Conservation (phyloP, 345 rosid genomes). For the Cardamine chenopodiifolia region DNA sequence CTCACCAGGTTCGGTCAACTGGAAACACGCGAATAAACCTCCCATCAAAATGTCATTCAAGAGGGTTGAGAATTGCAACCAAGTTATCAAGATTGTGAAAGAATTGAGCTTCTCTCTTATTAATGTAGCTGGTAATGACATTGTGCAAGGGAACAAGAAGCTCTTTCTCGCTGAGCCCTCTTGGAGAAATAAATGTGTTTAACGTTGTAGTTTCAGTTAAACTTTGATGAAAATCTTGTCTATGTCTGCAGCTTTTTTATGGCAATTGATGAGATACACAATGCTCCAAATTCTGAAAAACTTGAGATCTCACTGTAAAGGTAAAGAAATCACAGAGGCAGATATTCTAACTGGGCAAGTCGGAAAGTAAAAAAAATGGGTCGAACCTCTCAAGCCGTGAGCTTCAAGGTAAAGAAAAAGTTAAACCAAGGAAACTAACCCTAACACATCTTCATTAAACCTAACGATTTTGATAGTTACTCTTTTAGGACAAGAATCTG, state of each 20-base stretch:
- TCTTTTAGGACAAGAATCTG: constrained; percentile 66
- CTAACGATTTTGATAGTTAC: not conserved
- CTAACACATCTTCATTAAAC: not conserved
- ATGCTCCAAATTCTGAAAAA: constrained; percentile 86
- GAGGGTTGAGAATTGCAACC: constrained; percentile 90
- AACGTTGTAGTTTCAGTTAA: not conserved
- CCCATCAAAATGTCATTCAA: constrained; percentile 94
- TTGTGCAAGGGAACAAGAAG: constrained; percentile 91
- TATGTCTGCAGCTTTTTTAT: constrained; percentile 66
- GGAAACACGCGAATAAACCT: constrained; percentile 84
- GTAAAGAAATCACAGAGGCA: constrained; percentile 78
- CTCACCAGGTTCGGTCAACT: constrained; percentile 68
- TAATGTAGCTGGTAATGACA: constrained; percentile 84
- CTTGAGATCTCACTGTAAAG: constrained; percentile 74
- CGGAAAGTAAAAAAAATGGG: constrained; percentile 69
- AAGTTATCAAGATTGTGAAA: constrained; percentile 77
- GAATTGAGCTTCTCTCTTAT: constrained; percentile 77
- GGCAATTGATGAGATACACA: constrained; percentile 90
- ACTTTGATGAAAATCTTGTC: not conserved
- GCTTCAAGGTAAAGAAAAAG: constrained; percentile 72
- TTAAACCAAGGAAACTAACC: not conserved
- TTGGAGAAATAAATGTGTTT: not conserved
- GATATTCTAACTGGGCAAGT: constrained; percentile 90
- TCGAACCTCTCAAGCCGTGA: constrained; percentile 62
- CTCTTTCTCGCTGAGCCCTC: constrained; percentile 60